Conservation (phyloP, 441 rosid species). For the Theobroma grandiflorum region DNA sequence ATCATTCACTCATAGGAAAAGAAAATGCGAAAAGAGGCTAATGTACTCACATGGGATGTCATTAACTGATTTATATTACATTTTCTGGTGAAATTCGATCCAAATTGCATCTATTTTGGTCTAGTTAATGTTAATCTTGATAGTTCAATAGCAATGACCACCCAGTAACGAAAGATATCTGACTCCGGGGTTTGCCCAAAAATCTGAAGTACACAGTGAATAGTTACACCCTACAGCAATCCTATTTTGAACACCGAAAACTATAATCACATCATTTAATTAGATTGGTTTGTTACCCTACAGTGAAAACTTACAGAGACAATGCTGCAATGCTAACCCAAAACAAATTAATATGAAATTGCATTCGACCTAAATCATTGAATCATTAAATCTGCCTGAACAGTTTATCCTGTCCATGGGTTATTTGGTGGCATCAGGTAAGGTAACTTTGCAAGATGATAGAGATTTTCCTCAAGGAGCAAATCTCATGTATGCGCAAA, state of each 20-base stretch:
- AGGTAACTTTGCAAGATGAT: background rate
- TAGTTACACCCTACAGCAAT: background rate
- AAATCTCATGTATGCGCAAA: background rate
- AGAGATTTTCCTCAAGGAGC: background rate
- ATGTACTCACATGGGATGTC: background rate
- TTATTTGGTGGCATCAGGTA: background rate
- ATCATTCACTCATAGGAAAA: background rate
- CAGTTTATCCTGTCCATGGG: background rate
- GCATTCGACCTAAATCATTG: background rate
- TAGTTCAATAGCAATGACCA: background rate
- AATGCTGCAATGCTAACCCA: background rate
- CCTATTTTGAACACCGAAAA: background rate
- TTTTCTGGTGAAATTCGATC: background rate
- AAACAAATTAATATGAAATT: background rate
- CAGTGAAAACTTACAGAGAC: background rate
- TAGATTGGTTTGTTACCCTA: no score
- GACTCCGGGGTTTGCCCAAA: background rate
- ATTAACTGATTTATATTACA: background rate
- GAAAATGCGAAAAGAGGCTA: background rate
- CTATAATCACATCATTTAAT: background rate
- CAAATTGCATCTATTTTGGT: background rate
- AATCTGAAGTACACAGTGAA: conserved; percentile 7
- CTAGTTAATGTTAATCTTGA: background rate
- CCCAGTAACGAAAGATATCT: background rate
- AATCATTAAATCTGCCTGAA: background rate